Evolutionary conservation across 305 asterid genomes (phyloP).

Genomic region (Ajuga reptans): DNA sequence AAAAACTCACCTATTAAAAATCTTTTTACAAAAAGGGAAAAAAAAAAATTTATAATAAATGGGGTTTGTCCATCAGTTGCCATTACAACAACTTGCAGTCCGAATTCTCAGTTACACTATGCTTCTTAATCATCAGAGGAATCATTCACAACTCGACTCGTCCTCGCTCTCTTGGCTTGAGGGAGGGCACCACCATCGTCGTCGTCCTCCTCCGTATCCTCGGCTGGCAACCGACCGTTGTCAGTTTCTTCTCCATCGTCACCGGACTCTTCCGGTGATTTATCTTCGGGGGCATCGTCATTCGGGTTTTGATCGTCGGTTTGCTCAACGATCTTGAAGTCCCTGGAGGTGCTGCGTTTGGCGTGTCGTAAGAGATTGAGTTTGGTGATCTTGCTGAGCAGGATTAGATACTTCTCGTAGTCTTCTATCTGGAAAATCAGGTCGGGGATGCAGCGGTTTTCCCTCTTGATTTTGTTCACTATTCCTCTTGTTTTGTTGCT

Average conservation of each 20-base stretch:
- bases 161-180: conserved; percentile 46
- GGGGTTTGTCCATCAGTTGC: too few relatives aligned
- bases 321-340: conserved; percentile 62
- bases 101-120: conserved; percentile 14
- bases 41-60: too few relatives aligned
- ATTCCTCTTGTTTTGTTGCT: conserved; percentile 44
- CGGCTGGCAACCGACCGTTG: conserved; percentile 25
- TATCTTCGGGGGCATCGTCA: conserved; percentile 34
- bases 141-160: conserved; percentile 41
- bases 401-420: conserved; percentile 68
- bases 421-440: conserved; percentile 83
- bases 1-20: too few relatives aligned
- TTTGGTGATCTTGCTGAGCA: conserved; percentile 67
- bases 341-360: conserved; percentile 82
- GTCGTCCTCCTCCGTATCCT: conserved; percentile 39
- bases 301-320: conserved; percentile 36
- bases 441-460: conserved; percentile 81
- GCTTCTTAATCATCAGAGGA: conserved; percentile 60
- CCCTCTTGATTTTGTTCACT: conserved; percentile 68
- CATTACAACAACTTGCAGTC: too few relatives aligned
- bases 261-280: conserved; percentile 33
- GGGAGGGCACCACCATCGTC: conserved; percentile 33
- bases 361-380: conserved; percentile 68
- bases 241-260: conserved; percentile 31
- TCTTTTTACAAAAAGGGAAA: too few relatives aligned